These are phyloP conservation scores for Sistotremastrum niveocremeum DNA, from an alignment of 768 basidiomycete species.

Conservation along the genomic window DNA sequence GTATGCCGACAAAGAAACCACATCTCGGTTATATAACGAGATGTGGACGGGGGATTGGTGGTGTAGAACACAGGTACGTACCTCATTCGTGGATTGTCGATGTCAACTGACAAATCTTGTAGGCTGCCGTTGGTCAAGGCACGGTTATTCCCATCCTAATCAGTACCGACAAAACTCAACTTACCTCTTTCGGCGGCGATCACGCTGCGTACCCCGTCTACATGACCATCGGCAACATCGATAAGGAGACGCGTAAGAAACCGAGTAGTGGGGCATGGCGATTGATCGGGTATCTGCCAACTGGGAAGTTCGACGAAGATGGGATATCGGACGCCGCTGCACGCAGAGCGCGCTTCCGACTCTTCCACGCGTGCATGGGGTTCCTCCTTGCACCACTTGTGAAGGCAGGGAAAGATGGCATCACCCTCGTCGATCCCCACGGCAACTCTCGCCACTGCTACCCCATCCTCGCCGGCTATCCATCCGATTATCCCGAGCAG, in stretches of 20 bases:
- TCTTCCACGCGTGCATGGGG: constrained; percentile 9
- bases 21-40: constrained; percentile 6
- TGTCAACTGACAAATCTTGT: neutral
- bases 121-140: too few relatives aligned
- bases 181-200: neutral
- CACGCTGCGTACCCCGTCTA: constrained; percentile 9
- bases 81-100: neutral
- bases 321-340: neutral
- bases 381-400: constrained; percentile 4
- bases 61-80: constrained; percentile 2
- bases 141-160: too few relatives aligned
- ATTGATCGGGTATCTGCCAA: constrained; percentile 9
- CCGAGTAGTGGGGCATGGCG: constrained; percentile 6
- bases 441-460: neutral
- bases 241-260: constrained; percentile 5
- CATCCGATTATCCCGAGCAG: neutral
- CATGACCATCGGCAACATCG: constrained; percentile 9
- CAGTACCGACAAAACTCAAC: neutral
- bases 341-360: neutral
- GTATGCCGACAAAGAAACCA: too few relatives aligned
- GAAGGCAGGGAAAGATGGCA: constrained; percentile 2
- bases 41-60: constrained; percentile 11
- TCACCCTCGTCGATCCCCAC: constrained; percentile 4
- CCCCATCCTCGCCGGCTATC: constrained; percentile 5
- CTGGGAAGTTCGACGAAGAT: constrained; percentile 7